A percentile compares a stretch with the other conserved stretches of the same genome.
Evolutionary conservation across 768 basidiomycete species (phyloP).

Genomic region (Lepiota venenata): DNA sequence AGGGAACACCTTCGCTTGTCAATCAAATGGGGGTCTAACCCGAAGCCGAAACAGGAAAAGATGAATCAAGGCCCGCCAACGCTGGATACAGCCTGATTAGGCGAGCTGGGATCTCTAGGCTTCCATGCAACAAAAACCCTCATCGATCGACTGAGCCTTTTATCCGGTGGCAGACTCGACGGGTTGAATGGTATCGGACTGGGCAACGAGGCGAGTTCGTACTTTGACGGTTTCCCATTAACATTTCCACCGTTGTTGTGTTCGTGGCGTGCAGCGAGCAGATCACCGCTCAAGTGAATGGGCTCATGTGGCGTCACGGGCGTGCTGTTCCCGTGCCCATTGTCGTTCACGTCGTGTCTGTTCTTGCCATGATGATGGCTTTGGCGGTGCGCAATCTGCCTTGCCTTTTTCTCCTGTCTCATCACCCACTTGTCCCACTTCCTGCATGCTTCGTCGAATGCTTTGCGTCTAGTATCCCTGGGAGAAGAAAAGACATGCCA

Average conservation of each 20-base stretch:
- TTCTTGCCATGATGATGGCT: background rate
- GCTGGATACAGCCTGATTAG: constrained; percentile 3
- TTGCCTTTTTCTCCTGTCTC: constrained; percentile 23
- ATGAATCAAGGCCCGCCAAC: background rate
- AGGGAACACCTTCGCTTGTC: too few relatives aligned
- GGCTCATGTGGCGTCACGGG: background rate
- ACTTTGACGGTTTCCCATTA: constrained; percentile 8
- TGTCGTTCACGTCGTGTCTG: background rate
- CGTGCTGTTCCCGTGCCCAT: background rate
- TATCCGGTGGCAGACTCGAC: constrained; percentile 23
- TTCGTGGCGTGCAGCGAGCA: background rate
- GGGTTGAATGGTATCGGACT: constrained; percentile 12
- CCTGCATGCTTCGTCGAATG: constrained; percentile 54
- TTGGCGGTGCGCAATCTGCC: background rate
- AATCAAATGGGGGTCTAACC: background rate
- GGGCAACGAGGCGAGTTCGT: background rate
- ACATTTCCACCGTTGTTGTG: background rate
- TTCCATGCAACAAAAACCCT: constrained; percentile 62
- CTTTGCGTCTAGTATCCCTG: constrained; percentile 47
- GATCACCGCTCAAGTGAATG: background rate
- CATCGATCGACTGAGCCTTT: constrained; percentile 49
- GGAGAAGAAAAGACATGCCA: constrained; percentile 41
- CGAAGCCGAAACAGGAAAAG: background rate
- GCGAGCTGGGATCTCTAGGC: constrained; percentile 12
- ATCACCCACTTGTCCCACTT: constrained; percentile 52